Conservation (phyloP, 2,329 filamentous ascomycete genomes). For the Colletotrichum sp. region DNA sequence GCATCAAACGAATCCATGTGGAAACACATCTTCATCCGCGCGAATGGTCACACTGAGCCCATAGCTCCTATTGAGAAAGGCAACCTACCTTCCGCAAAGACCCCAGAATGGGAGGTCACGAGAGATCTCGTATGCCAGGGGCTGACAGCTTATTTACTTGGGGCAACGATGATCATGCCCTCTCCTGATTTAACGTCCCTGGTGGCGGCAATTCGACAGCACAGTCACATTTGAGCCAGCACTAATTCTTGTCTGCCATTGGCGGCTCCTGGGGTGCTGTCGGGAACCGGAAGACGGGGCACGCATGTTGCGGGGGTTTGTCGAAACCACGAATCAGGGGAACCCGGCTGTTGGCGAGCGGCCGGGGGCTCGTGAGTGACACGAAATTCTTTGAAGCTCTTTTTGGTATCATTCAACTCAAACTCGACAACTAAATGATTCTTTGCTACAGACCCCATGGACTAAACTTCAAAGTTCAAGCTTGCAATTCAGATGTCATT, state of each 20-base stretch:
- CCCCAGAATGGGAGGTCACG: not conserved
- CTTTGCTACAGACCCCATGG: not conserved
- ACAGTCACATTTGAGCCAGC: not conserved
- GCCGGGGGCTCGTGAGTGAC: not conserved
- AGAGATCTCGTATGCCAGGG: not conserved
- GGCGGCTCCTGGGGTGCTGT: not conserved
- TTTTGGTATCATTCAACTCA: not conserved
- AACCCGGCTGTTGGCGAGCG: not conserved
- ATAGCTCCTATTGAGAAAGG: not conserved
- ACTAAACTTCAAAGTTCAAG: not conserved
- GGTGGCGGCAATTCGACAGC: not conserved
- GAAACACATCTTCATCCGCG: not conserved
- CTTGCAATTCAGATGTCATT: rapidly evolving
- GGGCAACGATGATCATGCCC: not conserved
- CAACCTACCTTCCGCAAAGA: not conserved
- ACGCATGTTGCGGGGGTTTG: not conserved
- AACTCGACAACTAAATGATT: not conserved
- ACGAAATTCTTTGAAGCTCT: not conserved
- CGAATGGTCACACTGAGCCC: not conserved
- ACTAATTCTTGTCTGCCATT: not conserved
- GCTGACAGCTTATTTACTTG: not conserved
- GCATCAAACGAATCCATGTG: not conserved
- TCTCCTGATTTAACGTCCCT: not conserved
- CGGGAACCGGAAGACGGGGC: not conserved
- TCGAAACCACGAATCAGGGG: constrained; percentile 20